Evolutionary conservation across 495 filamentous ascomycete genomes (phyloP).

Genomic region (Talaromyces nanjingensis): DNA sequence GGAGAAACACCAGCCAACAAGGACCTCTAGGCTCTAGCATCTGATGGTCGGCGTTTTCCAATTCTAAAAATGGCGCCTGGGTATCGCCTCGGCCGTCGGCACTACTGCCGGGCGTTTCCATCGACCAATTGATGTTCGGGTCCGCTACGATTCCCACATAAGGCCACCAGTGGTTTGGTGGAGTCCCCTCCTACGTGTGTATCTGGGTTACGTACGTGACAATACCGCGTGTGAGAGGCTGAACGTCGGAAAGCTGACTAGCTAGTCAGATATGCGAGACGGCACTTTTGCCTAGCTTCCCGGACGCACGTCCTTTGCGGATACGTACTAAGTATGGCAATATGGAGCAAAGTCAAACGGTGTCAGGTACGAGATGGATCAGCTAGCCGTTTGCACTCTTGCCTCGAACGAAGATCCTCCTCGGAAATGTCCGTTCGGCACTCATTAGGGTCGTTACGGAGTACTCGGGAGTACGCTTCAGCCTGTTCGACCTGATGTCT

Average conservation of each 20-base stretch:
- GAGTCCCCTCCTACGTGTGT: neutral
- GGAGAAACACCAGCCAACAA: neutral
- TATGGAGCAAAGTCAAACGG: neutral
- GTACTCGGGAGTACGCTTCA: neutral
- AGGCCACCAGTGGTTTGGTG: neutral
- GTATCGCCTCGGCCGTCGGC: neutral
- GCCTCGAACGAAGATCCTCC: neutral
- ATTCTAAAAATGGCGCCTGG: neutral
- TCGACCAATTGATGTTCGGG: neutral
- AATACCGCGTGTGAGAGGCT: constrained; percentile 4
- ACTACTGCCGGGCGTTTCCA: neutral
- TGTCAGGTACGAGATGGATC: neutral
- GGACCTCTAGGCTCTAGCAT: neutral
- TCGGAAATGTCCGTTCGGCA: neutral
- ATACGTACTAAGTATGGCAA: neutral
- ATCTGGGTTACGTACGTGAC: neutral
- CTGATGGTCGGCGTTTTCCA: neutral
- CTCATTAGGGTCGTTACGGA: neutral
- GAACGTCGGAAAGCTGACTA: neutral
- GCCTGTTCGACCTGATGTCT: neutral
- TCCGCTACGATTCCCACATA: neutral
- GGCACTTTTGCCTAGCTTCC: constrained; percentile 5
- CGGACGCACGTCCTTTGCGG: constrained; percentile 1
- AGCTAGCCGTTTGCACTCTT: neutral
- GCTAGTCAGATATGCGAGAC: neutral